A percentile compares a stretch with the other conserved stretches of the same genome.
phyloP scores from a whole-genome alignment of 495 filamentous ascomycete species.

The Hypomontagnella submonticulosa region DNA sequence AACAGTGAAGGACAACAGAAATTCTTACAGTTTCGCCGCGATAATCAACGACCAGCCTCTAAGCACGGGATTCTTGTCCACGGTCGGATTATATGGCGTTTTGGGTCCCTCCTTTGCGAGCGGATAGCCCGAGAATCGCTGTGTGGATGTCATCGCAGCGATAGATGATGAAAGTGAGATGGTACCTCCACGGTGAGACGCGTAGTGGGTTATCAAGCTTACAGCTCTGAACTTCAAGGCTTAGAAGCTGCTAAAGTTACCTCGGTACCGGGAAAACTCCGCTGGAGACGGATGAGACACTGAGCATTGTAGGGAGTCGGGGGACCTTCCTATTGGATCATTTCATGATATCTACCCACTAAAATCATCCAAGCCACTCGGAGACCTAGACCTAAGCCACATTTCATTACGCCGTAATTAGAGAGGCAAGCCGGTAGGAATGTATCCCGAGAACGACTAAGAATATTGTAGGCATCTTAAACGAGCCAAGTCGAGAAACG shows the following conservation, averaged over 20 bases:
- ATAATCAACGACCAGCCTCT: constrained; percentile 46
- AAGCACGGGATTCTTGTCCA: constrained; percentile 44
- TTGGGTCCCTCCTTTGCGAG: constrained; percentile 40
- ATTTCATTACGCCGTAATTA: too few relatives aligned
- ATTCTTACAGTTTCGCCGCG: constrained; percentile 41
- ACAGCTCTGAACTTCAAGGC: background rate
- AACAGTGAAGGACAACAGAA: background rate
- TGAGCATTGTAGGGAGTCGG: background rate
- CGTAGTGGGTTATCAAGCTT: constrained; percentile 13
- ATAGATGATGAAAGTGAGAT: background rate
- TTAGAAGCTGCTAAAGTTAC: constrained; percentile 3
- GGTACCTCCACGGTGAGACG: background rate
- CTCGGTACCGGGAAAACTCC: constrained; percentile 23
- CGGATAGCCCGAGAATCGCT: constrained; percentile 45
- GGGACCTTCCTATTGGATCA: constrained; percentile 3
- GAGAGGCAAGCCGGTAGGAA: too few relatives aligned
- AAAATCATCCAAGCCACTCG: too few relatives aligned
- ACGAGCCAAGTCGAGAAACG: too few relatives aligned
- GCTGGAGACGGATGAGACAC: background rate
- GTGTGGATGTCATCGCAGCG: constrained; percentile 25
- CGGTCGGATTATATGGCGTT: constrained; percentile 17
- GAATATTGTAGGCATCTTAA: too few relatives aligned
- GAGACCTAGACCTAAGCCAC: too few relatives aligned
- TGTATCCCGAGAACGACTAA: too few relatives aligned
- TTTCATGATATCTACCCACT: background rate